phyloP scores from a whole-genome alignment of 306 rosid genomes.

The Carpinus viminea region DNA sequence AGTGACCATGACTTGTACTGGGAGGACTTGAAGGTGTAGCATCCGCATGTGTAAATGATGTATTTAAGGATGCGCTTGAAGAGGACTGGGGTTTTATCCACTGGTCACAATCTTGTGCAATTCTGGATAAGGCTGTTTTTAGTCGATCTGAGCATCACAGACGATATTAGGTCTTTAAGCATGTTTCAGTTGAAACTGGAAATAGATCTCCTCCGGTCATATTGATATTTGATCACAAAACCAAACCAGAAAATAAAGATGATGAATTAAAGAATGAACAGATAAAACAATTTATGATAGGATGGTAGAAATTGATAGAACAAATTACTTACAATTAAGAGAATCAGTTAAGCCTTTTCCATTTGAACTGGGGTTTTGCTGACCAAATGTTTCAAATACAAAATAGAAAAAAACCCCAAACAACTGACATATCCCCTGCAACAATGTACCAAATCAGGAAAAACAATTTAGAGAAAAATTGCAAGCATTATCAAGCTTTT shows the following conservation, averaged over 20 bases:
- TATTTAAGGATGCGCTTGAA: slow-evolving; percentile 53
- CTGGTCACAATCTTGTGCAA: slow-evolving; percentile 83
- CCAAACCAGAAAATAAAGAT: background rate
- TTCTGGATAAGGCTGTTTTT: slow-evolving; percentile 82
- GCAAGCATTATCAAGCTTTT: slow-evolving; percentile 28
- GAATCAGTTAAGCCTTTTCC: slow-evolving; percentile 67
- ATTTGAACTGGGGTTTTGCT: slow-evolving; percentile 58
- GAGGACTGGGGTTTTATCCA: slow-evolving; percentile 65
- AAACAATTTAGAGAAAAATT: slow-evolving; percentile 38
- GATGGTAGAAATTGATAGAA: background rate
- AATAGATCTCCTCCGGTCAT: slow-evolving; percentile 10
- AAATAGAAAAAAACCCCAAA: slow-evolving; percentile 77
- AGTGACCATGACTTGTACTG: slow-evolving; percentile 46
- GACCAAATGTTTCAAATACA: slow-evolving; percentile 84
- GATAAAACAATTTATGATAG: background rate
- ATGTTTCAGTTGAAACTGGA: slow-evolving; percentile 33
- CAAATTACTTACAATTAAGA: slow-evolving; percentile 64
- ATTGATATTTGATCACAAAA: background rate
- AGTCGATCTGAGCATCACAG: slow-evolving; percentile 68
- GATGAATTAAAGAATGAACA: slow-evolving; percentile 2
- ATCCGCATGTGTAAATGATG: slow-evolving; percentile 61
- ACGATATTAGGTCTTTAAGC: slow-evolving; percentile 30
- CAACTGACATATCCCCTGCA: slow-evolving; percentile 97
- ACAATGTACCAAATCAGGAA: slow-evolving; percentile 64
- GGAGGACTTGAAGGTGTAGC: slow-evolving; percentile 68